Evolutionary conservation across 2,329 filamentous ascomycete genomes (phyloP).

Genomic region (Periglandula ipomoeae): DNA sequence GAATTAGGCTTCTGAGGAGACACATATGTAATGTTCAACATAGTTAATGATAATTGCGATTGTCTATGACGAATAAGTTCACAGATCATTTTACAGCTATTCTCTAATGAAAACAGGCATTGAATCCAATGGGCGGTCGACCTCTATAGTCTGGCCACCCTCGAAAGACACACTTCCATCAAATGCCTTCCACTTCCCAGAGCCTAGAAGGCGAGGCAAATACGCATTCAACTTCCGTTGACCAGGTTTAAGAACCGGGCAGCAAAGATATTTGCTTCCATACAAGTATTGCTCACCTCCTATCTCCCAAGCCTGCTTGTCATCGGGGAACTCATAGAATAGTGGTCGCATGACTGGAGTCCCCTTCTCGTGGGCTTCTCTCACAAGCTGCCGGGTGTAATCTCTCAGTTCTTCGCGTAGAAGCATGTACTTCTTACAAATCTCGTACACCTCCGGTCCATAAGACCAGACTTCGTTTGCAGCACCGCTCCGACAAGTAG

Average conservation of each 20-base stretch:
- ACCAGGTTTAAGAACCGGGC: slow-evolving; percentile 32
- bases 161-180: background rate
- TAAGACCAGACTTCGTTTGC: slow-evolving; percentile 60
- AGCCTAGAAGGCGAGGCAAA: background rate
- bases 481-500: slow-evolving; percentile 39
- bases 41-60: too few species aligned
- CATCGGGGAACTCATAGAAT: slow-evolving; percentile 55
- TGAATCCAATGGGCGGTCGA: too few species aligned
- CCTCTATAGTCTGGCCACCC: too few species aligned
- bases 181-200: background rate
- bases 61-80: too few species aligned
- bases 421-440: slow-evolving; percentile 49
- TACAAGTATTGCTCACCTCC: slow-evolving; percentile 54
- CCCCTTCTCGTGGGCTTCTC: slow-evolving; percentile 48
- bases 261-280: slow-evolving; percentile 48
- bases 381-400: slow-evolving; percentile 51
- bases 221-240: background rate
- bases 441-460: slow-evolving; percentile 48
- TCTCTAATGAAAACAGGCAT: too few species aligned
- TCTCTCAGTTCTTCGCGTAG: slow-evolving; percentile 48
- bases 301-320: slow-evolving; percentile 44
- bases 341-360: slow-evolving; percentile 52
- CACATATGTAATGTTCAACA: too few species aligned
- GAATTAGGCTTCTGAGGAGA: too few species aligned
- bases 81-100: too few species aligned